A percentile compares a stretch with the other conserved stretches of the same genome.
phyloP scores from a whole-genome alignment of 2,329 filamentous ascomycete species.

The Clonostachys byssicola region DNA sequence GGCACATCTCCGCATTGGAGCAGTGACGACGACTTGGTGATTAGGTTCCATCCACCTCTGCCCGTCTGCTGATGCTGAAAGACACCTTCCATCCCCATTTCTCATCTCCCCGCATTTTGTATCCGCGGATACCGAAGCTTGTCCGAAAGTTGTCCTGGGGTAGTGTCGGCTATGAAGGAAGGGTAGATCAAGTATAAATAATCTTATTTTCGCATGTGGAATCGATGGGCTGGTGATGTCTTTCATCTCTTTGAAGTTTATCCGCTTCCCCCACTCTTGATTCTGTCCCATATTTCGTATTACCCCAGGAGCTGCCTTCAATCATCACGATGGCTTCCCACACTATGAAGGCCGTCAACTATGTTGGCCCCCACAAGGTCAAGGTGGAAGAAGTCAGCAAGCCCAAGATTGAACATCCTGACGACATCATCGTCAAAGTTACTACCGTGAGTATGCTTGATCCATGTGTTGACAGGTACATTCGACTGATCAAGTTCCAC shows the following conservation, averaged over 20 bases:
- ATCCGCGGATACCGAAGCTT: too few species aligned
- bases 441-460: conserved; percentile 45
- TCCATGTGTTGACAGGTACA: not conserved
- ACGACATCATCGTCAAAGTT: conserved; percentile 62
- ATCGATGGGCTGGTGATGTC: not conserved
- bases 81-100: too few species aligned
- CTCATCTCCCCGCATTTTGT: too few species aligned
- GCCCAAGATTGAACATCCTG: conserved; percentile 58
- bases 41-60: too few species aligned
- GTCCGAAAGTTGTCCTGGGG: too few species aligned
- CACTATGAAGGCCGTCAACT: conserved; percentile 59
- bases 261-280: not conserved
- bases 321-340: conserved; percentile 1
- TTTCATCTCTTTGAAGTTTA: not conserved
- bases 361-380: conserved; percentile 57
- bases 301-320: not conserved
- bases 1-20: too few species aligned
- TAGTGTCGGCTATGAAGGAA: too few species aligned
- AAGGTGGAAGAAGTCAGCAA: conserved; percentile 55
- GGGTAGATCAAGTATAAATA: too few species aligned
- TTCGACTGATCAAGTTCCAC: not conserved
- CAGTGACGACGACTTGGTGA: too few species aligned
- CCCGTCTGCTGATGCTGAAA: too few species aligned
- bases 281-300: not conserved
- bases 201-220: not conserved